Base-by-base conservation (phyloP, 768 basidiomycete species). In the Coprinellus aureogranulatus region DNA sequence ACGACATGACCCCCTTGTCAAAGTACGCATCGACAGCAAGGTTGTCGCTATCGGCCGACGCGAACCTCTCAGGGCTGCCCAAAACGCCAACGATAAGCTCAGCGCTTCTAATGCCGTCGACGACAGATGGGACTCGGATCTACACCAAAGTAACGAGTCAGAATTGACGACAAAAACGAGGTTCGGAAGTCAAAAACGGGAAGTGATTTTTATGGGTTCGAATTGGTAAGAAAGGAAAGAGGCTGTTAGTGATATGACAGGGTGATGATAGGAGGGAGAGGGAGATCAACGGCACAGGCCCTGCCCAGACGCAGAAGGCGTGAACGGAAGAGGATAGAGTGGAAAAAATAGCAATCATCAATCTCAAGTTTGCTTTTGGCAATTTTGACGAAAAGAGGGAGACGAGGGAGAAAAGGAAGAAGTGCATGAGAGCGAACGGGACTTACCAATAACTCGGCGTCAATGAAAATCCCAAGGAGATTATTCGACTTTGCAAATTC, bases 401-500 rank as follows among this genome's bases (percentile, higher is more conserved):
- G 18, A 9, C 9, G 37, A 18, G 37, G 18, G 18, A 39, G 18
- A 39, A 9, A 39, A 39, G 37, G 37, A 18, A 39, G 27, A 54
- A 59, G 41, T 52, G 34, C 30, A 53, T 42, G 30, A 46, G 49
- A 52, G 44, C 51, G n/a, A 31, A 44, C 62, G 53, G 57, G 22
- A 74, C 86, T 71, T 68, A 97, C 96, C 76, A 98, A 73, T 58
- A 98, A 78, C 37, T 87, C 83, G 11, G 90, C 89, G 69, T 97
- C 92, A 50, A 97, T 81, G 67, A 96, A 87, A 45, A 99, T 78
- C 57, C 97, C 97, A 55, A 99, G 76, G 22, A 99, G 75, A 71
- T 99, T 98, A 72, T 98, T 98, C 46, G 81, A 78, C 65, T 89
- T 91, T 22, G 94, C 90, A 66, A 98, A 97, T 64, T 95, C 93